These are phyloP conservation scores for Pseudoneurospora amorphoporcata DNA, from an alignment of 495 filamentous ascomycete genomes.

Conservation along the genomic window DNA sequence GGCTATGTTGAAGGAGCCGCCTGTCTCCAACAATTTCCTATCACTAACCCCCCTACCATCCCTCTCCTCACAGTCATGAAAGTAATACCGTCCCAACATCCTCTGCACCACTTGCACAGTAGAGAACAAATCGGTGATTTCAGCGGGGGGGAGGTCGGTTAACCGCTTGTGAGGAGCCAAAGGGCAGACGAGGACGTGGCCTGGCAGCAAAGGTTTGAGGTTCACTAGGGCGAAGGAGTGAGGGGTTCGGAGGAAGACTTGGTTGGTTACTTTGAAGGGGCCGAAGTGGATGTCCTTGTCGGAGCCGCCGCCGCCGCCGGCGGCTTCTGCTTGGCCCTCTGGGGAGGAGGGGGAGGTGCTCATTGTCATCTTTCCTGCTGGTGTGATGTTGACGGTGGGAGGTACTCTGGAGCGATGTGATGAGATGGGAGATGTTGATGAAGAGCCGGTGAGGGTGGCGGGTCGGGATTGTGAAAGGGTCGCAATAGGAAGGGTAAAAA, in stretches of 20 bases:
- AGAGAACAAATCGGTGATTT: conserved; percentile 75
- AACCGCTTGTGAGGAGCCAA: conserved; percentile 56
- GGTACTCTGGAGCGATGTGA: neutral
- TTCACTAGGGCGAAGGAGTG: conserved; percentile 81
- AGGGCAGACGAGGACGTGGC: conserved; percentile 79
- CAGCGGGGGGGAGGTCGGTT: conserved; percentile 58
- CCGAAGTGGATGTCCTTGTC: conserved; percentile 45
- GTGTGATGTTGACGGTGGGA: neutral
- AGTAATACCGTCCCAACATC: conserved; percentile 67
- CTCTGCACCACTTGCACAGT: conserved; percentile 72
- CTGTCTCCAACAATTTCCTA: neutral
- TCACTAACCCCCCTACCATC: neutral
- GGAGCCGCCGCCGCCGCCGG: neutral
- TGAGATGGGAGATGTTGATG: neutral
- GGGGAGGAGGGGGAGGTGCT: neutral
- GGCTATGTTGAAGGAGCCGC: conserved; percentile 74
- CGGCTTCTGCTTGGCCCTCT: too few relatives aligned
- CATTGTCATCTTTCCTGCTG: neutral
- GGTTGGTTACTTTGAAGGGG: conserved; percentile 52
- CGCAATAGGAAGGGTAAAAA: neutral
- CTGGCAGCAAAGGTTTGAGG: conserved; percentile 86
- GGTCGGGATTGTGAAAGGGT: neutral
- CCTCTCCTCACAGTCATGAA: conserved; percentile 21
- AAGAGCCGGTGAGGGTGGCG: neutral
- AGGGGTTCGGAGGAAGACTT: conserved; percentile 76